phyloP scores from a whole-genome alignment of 495 filamentous ascomycete genomes.

The Amphirosellinia nigrospora region DNA sequence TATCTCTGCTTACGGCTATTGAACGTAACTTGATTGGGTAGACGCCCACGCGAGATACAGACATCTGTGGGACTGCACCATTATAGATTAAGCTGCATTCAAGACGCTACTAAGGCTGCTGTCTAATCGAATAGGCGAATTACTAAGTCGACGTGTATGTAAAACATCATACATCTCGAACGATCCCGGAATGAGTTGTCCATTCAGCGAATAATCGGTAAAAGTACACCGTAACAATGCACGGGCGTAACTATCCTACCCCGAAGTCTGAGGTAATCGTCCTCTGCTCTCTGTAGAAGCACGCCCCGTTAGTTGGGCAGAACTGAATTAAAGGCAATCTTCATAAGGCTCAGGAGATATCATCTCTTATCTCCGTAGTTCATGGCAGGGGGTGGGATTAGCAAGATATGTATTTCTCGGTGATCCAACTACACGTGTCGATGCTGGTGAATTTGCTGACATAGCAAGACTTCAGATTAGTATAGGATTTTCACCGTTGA shows the following conservation, averaged over 20 bases:
- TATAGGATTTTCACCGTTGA: background rate
- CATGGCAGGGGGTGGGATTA: background rate
- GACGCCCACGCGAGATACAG: conserved; percentile 7
- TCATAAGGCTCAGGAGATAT: background rate
- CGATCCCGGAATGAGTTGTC: background rate
- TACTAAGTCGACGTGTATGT: background rate
- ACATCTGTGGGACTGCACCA: background rate
- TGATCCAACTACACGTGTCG: background rate
- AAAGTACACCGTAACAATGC: conserved; percentile 13
- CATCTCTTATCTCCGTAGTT: background rate
- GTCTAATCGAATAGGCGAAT: conserved; percentile 1
- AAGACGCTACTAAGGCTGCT: background rate
- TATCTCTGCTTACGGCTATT: conserved; percentile 3
- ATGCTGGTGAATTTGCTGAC: conserved; percentile 3
- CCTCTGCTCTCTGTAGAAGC: background rate
- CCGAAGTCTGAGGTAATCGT: background rate
- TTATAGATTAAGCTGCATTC: conserved; percentile 14
- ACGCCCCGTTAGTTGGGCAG: background rate
- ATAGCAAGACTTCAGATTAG: background rate
- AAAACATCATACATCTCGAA: conserved; percentile 3
- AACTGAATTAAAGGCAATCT: background rate
- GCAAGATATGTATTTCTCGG: background rate
- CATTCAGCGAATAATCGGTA: background rate
- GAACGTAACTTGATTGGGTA: conserved; percentile 9
- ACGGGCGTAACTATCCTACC: background rate